phyloP scores from a whole-genome alignment of 208 protist species.

The Plasmodiophora brassicae region DNA sequence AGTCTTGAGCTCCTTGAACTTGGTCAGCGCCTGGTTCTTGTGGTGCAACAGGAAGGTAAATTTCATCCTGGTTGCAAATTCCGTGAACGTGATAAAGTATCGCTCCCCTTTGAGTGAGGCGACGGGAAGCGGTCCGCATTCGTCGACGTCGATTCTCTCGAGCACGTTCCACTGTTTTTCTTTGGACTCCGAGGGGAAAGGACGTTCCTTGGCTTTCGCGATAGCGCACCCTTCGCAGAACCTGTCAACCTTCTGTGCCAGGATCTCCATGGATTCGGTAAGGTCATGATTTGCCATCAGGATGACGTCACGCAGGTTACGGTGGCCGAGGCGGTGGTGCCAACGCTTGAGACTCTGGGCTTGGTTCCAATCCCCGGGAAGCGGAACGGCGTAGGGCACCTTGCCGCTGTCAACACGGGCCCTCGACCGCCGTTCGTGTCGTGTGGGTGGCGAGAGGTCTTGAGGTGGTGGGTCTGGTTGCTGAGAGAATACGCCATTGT shows the following conservation, averaged over 20 bases:
- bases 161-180: background rate
- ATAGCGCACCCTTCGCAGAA: background rate
- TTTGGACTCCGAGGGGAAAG: background rate
- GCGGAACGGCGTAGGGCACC: background rate
- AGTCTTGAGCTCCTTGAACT: background rate
- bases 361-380: background rate
- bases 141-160: background rate
- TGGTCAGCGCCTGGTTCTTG: background rate
- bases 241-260: background rate
- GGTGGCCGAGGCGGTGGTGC: background rate
- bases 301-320: background rate
- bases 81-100: constrained; percentile 1
- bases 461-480: too few species aligned
- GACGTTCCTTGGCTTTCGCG: background rate
- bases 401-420: too few species aligned
- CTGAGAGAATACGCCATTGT: too few species aligned
- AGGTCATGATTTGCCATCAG: background rate
- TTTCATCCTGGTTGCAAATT: background rate
- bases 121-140: constrained; percentile 1
- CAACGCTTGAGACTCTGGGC: background rate
- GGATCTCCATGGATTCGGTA: background rate
- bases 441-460: too few species aligned
- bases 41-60: constrained; percentile 18
- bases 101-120: background rate
- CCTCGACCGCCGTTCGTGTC: too few species aligned